Percentiles rank a stretch among this genome's conserved stretches.
These are phyloP conservation scores for Friedmanniomyces simplex DNA, from an alignment of 495 filamentous ascomycete species.

Conservation along the genomic window DNA sequence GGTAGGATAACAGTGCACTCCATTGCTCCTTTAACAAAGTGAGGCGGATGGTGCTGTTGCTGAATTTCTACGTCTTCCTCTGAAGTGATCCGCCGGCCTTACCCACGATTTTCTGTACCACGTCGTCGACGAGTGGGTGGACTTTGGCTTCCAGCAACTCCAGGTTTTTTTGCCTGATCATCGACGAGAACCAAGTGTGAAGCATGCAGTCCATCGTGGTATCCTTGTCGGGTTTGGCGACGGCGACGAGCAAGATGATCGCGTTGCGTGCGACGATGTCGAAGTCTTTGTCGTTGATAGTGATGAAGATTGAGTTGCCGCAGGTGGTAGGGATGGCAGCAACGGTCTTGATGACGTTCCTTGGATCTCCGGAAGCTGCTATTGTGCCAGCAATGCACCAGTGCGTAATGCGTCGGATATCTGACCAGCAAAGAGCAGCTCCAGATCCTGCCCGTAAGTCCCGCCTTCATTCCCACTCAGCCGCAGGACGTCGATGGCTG, in stretches of 20 bases:
- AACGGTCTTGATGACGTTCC: conserved; percentile 37
- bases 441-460: conserved; percentile 25
- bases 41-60: conserved; percentile 5
- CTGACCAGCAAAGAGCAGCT: conserved; percentile 36
- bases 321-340: conserved; percentile 27
- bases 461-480: conserved; percentile 36
- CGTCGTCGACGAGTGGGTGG: conserved; percentile 19
- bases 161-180: conserved; percentile 20
- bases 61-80: conserved; percentile 18
- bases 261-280: conserved; percentile 37
- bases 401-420: background rate
- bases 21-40: conserved; percentile 21
- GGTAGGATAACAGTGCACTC: conserved; percentile 10
- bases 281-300: conserved; percentile 38
- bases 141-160: background rate
- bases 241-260: conserved; percentile 36
- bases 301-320: conserved; percentile 18
- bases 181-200: conserved; percentile 35
- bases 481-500: conserved; percentile 37
- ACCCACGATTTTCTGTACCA: conserved; percentile 21
- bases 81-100: conserved; percentile 15
- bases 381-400: conserved; percentile 8
- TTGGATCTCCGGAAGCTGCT: conserved; percentile 37
- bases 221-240: conserved; percentile 17
- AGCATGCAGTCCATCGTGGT: conserved; percentile 27